Evolutionary conservation across 257 asterid genomes (phyloP).

Genomic region (Solanum piurae): DNA sequence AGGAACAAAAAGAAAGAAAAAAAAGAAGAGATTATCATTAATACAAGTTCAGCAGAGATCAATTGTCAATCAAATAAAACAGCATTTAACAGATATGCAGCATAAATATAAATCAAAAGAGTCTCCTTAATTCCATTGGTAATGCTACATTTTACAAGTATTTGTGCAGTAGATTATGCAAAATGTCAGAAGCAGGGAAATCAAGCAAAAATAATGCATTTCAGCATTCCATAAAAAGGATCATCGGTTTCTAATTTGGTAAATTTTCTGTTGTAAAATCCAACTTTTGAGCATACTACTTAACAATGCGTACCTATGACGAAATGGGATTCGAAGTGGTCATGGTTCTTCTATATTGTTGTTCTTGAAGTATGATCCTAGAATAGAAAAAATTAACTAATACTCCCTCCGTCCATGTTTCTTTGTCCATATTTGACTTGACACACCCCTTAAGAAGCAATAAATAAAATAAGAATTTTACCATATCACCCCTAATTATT

Average conservation of each 20-base stretch:
- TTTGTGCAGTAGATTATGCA: not conserved
- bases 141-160: not conserved
- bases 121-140: not conserved
- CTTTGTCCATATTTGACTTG: not conserved
- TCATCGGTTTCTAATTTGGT: not conserved
- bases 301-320: not conserved
- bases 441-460: not conserved
- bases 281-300: not conserved
- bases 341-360: not conserved
- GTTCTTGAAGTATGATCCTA: not conserved
- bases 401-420: not conserved
- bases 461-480: no score
- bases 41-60: not conserved
- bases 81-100: not conserved
- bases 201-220: not conserved
- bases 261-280: not conserved
- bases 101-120: not conserved
- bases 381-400: not conserved
- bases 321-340: not conserved
- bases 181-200: not conserved
- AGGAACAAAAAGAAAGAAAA: not conserved
- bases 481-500: not conserved
- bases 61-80: not conserved
- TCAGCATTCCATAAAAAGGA: not conserved
- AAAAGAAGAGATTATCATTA: not conserved